These are phyloP conservation scores for Pleurostoma richardsiae DNA, from an alignment of 2,329 filamentous ascomycete species.

Conservation along the genomic window DNA sequence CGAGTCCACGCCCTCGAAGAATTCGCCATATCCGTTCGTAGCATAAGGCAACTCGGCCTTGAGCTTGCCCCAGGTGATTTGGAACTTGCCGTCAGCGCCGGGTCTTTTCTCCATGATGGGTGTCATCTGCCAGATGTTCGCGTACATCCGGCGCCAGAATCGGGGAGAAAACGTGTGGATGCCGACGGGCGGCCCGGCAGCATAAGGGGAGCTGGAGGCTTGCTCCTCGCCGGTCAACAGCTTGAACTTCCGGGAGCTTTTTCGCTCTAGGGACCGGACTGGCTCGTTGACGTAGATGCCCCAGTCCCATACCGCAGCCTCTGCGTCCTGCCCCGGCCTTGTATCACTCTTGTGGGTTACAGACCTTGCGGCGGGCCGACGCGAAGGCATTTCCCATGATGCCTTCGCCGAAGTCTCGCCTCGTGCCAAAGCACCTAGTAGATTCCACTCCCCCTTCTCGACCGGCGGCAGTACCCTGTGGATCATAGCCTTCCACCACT, in stretches of 20 bases:
- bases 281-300: constrained; percentile 31
- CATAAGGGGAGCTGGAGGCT: constrained; percentile 27
- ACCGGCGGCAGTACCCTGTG: constrained; percentile 50
- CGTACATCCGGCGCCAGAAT: constrained; percentile 43
- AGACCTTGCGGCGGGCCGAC: constrained; percentile 22
- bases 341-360: neutral
- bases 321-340: neutral
- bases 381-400: constrained; percentile 28
- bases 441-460: constrained; percentile 48
- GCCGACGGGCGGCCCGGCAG: constrained; percentile 23
- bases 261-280: constrained; percentile 30
- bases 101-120: constrained; percentile 31
- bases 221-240: constrained; percentile 26
- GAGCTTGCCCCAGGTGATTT: constrained; percentile 41
- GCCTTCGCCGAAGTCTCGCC: constrained; percentile 29
- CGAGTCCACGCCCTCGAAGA: constrained; percentile 42
- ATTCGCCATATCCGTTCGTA: constrained; percentile 25
- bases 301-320: constrained; percentile 34
- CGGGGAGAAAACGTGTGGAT: constrained; percentile 29
- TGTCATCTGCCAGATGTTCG: constrained; percentile 36
- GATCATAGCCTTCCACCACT: constrained; percentile 40
- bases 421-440: constrained; percentile 38
- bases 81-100: constrained; percentile 12
- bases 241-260: constrained; percentile 25
- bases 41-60: constrained; percentile 21